phyloP scores from a whole-genome alignment of 2,329 filamentous ascomycete genomes.

The Raffaelea albimanens region DNA sequence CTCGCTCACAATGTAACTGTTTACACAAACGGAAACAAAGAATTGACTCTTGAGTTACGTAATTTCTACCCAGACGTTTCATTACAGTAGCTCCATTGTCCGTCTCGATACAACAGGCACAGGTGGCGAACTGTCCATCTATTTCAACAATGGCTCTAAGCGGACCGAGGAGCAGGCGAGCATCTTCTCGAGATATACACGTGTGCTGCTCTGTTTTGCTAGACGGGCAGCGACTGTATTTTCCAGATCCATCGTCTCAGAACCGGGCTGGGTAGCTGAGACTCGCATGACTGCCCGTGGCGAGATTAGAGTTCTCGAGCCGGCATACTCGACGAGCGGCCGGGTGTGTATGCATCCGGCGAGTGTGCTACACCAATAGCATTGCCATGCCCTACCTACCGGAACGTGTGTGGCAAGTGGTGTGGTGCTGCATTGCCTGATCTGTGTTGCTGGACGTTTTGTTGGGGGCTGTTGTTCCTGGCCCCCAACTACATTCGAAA shows the following conservation, averaged over 20 bases:
- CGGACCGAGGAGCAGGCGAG: not conserved
- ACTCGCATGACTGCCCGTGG: not conserved
- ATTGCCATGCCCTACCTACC: not conserved
- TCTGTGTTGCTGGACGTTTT: no score
- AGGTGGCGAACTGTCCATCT: not conserved
- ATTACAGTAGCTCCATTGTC: not conserved
- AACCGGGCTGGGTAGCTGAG: no score
- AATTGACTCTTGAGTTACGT: not conserved
- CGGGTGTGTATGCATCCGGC: not conserved
- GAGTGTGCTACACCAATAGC: not conserved
- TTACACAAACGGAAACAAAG: not conserved
- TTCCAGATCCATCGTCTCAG: no score
- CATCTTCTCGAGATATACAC: no score
- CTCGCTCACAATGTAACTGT: no score
- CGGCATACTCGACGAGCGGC: not conserved
- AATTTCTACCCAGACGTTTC: not conserved
- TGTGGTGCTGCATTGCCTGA: no score
- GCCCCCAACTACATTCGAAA: not conserved
- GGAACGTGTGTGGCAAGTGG: not conserved
- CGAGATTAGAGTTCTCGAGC: not conserved
- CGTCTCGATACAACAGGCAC: not conserved
- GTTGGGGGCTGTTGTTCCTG: not conserved
- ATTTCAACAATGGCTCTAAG: not conserved
- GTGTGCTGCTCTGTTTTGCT: no score
- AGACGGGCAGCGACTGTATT: no score